Base-by-base conservation (phyloP, 768 basidiomycete species). In the Pulveroboletus ravenelii region DNA sequence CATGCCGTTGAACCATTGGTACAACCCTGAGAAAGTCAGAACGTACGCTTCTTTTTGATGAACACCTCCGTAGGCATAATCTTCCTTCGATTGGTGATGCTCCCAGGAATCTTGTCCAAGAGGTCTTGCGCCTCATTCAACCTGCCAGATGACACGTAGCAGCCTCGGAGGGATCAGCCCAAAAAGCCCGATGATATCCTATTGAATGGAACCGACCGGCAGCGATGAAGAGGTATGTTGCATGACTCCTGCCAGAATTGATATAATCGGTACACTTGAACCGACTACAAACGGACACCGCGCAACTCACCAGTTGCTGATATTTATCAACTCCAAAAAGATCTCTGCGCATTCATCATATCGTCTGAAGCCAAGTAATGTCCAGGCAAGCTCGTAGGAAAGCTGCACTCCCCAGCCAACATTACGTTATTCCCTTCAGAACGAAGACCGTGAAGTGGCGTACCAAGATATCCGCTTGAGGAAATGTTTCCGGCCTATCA, bases 301-400 rank as follows among this genome's bases (percentile, higher is more conserved):
- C 3, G 9, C 30, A 20, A 67, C 74, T 7, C 31, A 82, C 89
- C 89, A 91, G 40, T 71, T 80, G 59, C 89, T 91, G 52, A 88
- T 59, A 53, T 80, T 76, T 5, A 80, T 82, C 55, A 90, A 70
- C 48, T 69, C 73, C 38, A 88, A 56, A 57, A 90, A 89, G 50
- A 74, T 72, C 41, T 85, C 78, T 2, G 85, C 86, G 1, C 84
- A 76, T 54, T 89, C 85, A 54, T 76, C 68, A 48, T 89, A 88
- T 50, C 76, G 72, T 47, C 83, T 67, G 50, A 85, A 76, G 1
- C 80, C 74, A 3, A 90, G 73, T 1, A 87, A 65, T 14, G 81
- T 82, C 88, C 89, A 90, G 1, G 85, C 87, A 4, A 91, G 74
- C 64, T 91, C 89, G 55, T 88, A 90, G 13, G 79, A 73, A 7